Percentiles rank a stretch among this genome's conserved stretches.
phyloP scores from a whole-genome alignment of 2,329 filamentous ascomycete species.

The Ceratocystis harringtonii region DNA sequence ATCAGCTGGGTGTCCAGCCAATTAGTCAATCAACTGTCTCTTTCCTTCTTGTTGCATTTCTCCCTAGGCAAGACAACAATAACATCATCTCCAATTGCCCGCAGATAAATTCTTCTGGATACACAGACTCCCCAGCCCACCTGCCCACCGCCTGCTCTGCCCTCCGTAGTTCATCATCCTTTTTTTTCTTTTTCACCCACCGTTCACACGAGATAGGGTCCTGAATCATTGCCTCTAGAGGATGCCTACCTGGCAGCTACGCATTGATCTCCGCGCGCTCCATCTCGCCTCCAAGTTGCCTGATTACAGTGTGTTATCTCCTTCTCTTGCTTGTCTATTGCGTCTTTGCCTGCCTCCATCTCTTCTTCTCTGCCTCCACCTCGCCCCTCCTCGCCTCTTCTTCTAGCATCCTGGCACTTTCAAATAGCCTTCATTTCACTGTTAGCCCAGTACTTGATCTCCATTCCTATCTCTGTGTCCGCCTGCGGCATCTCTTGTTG shows the following conservation, averaged over 20 bases:
- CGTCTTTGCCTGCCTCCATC: not conserved
- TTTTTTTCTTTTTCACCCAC: too few species aligned
- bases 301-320: not conserved
- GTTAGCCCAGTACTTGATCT: not conserved
- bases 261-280: not conserved
- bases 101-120: not conserved
- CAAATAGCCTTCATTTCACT: not conserved
- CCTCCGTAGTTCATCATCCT: too few species aligned
- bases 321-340: not conserved
- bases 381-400: not conserved
- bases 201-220: too few species aligned
- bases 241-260: not conserved
- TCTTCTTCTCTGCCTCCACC: not conserved
- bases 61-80: not conserved
- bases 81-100: not conserved
- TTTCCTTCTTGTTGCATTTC: not conserved
- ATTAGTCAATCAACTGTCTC: not conserved
- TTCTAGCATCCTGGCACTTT: not conserved
- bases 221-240: not conserved
- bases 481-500: too few species aligned
- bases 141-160: not conserved
- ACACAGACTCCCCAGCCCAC: not conserved
- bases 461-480: not conserved
- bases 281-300: not conserved
- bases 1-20: too few species aligned